phyloP scores from a whole-genome alignment of 2,329 filamentous ascomycete species.

The Xylariaceae sp. region DNA sequence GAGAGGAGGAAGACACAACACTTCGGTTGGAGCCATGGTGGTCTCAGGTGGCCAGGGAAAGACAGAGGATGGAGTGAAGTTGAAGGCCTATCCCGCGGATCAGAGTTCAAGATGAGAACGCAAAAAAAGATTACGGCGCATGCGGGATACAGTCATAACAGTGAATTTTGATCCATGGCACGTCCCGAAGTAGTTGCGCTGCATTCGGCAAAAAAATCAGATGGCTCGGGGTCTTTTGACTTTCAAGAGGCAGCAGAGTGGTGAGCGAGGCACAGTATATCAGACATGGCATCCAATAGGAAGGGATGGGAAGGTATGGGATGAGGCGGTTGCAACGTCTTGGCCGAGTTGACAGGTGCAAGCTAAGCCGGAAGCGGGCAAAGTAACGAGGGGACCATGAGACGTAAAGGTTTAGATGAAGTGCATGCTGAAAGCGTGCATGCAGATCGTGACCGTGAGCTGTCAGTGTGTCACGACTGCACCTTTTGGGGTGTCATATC shows the following conservation, averaged over 20 bases:
- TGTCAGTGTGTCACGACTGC: neutral
- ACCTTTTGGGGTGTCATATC: neutral
- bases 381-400: constrained; percentile 19
- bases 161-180: neutral
- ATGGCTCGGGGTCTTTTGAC: neutral
- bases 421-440: neutral
- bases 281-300: constrained; percentile 6
- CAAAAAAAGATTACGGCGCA: neutral
- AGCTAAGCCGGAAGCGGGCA: constrained; percentile 21
- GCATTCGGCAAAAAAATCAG: too few relatives aligned
- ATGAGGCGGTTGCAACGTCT: constrained; percentile 10
- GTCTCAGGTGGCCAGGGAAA: neutral
- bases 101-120: too few relatives aligned
- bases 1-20: constrained; percentile 3
- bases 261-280: constrained; percentile 4
- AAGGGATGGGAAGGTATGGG: neutral
- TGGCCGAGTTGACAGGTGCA: constrained; percentile 13
- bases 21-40: constrained; percentile 9
- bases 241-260: neutral
- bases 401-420: neutral
- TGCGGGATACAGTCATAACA: neutral
- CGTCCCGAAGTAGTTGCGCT: neutral
- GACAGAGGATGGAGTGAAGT: too few relatives aligned
- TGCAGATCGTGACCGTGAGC: neutral
- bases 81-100: too few relatives aligned